Evolutionary conservation across 2,329 filamentous ascomycete species (phyloP).

Genomic region (Phialophora chinensis): DNA sequence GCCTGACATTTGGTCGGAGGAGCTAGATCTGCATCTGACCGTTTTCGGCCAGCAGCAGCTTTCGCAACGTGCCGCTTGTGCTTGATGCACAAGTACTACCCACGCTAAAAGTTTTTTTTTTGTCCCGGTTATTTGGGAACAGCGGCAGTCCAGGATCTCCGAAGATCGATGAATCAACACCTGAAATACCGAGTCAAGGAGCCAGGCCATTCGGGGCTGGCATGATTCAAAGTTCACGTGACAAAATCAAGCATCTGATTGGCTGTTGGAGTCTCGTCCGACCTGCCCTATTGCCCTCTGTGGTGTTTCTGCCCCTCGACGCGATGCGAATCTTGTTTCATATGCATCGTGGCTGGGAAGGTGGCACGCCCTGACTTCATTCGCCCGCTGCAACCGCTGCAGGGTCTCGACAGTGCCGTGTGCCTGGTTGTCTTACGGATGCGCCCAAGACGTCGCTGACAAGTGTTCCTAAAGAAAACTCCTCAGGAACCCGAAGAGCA

Average conservation of each 20-base stretch:
- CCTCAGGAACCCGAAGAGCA: neutral
- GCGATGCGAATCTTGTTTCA: conserved; percentile 20
- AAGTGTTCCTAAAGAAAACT: neutral
- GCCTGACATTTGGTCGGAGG: neutral
- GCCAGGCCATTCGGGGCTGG: neutral
- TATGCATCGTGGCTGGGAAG: conserved; percentile 8
- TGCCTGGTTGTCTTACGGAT: neutral
- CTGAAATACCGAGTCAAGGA: neutral
- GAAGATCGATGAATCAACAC: conserved; percentile 1
- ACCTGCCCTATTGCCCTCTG: neutral
- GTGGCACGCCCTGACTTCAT: conserved; percentile 7
- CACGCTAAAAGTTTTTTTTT: neutral
- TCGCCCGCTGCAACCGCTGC: conserved; percentile 11
- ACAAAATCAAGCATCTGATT: neutral
- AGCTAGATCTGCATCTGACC: neutral
- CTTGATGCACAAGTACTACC: neutral
- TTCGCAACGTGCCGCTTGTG: neutral
- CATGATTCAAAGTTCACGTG: neutral
- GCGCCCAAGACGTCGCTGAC: conserved; percentile 5
- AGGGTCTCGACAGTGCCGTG: conserved; percentile 7
- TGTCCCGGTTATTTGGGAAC: neutral
- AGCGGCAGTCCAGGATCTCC: neutral
- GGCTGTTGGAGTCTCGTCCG: neutral
- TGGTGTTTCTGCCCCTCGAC: conserved; percentile 10
- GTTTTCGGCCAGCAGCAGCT: too few species aligned